A percentile compares a stretch with the other conserved stretches of the same genome.
Evolutionary conservation across 2,329 filamentous ascomycete genomes (phyloP).

Genomic region (Xylariomycetidae sp.): DNA sequence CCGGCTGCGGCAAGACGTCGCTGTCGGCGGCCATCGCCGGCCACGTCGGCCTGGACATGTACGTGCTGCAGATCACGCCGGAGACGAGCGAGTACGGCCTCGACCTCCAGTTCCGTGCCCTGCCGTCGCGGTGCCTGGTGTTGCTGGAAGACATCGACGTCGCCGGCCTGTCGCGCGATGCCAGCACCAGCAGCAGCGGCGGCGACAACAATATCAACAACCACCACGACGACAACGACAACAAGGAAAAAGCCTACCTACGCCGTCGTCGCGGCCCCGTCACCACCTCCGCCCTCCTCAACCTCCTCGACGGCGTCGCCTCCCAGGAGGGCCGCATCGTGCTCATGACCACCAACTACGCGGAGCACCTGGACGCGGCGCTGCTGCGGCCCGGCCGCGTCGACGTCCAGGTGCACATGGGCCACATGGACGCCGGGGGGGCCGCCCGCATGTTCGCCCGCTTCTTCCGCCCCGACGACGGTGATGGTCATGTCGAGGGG

Average conservation of each 20-base stretch:
- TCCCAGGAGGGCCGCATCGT: conserved; percentile 63
- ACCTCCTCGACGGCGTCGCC: conserved; percentile 64
- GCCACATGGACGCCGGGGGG: conserved; percentile 36
- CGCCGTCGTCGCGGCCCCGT: neutral
- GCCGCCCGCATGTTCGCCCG: conserved; percentile 40
- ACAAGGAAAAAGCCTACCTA: too few relatives aligned
- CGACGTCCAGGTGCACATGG: conserved; percentile 56
- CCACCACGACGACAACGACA: too few relatives aligned
- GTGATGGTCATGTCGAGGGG: too few relatives aligned
- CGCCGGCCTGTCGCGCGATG: conserved; percentile 33
- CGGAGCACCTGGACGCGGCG: conserved; percentile 57
- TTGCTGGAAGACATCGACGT: conserved; percentile 52
- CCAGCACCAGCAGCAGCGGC: conserved; percentile 11
- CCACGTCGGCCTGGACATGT: conserved; percentile 65
- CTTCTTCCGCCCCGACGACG: too few relatives aligned
- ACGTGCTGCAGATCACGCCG: conserved; percentile 60
- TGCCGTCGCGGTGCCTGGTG: conserved; percentile 34
- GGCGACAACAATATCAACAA: too few relatives aligned
- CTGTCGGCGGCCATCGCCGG: conserved; percentile 70
- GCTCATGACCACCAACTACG: conserved; percentile 67
- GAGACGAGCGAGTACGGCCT: conserved; percentile 17
- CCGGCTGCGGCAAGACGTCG: conserved; percentile 66
- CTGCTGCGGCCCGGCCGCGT: conserved; percentile 61
- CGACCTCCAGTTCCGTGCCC: conserved; percentile 23
- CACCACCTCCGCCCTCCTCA: conserved; percentile 60